These are phyloP conservation scores for Erysimum cheiranthoides DNA, from an alignment of 345 rosid genomes.

Conservation along the genomic window DNA sequence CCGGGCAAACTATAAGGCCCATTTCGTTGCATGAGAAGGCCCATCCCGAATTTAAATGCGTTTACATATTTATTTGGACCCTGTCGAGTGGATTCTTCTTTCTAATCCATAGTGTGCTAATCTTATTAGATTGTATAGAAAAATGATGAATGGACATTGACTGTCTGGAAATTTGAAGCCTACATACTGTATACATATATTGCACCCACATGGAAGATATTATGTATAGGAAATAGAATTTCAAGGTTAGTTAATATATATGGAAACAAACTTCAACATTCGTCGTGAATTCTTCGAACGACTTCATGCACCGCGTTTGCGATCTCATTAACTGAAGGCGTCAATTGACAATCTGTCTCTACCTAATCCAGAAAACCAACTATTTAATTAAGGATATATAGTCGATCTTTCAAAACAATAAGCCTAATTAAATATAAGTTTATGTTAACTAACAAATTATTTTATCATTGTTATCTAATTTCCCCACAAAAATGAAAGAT, in stretches of 20 bases:
- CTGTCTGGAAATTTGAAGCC: too few relatives aligned
- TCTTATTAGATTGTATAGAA: too few relatives aligned
- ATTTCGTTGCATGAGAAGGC: neutral
- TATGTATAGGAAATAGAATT: neutral
- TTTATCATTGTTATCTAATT: neutral
- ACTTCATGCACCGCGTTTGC: conserved; percentile 41
- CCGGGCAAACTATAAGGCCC: conserved; percentile 13
- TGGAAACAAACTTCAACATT: conserved; percentile 4
- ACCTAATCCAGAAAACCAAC: conserved; percentile 25
- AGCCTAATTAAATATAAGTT: neutral
- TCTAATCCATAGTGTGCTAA: too few relatives aligned
- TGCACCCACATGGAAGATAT: neutral
- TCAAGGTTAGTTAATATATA: neutral
- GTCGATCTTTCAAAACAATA: neutral
- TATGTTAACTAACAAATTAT: neutral
- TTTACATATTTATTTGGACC: too few relatives aligned
- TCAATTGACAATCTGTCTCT: conserved; percentile 27
- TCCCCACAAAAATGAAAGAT: neutral
- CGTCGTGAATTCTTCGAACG: conserved; percentile 33
- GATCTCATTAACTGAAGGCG: conserved; percentile 31
- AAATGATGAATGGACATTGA: too few relatives aligned
- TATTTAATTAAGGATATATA: neutral
- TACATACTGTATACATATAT: neutral
- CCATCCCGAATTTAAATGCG: neutral
- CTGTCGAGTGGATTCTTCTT: too few relatives aligned